A percentile compares a stretch with the other conserved stretches of the same genome.
These are phyloP conservation scores for Asterophora parasitica DNA, from an alignment of 768 basidiomycete species.

Conservation along the genomic window DNA sequence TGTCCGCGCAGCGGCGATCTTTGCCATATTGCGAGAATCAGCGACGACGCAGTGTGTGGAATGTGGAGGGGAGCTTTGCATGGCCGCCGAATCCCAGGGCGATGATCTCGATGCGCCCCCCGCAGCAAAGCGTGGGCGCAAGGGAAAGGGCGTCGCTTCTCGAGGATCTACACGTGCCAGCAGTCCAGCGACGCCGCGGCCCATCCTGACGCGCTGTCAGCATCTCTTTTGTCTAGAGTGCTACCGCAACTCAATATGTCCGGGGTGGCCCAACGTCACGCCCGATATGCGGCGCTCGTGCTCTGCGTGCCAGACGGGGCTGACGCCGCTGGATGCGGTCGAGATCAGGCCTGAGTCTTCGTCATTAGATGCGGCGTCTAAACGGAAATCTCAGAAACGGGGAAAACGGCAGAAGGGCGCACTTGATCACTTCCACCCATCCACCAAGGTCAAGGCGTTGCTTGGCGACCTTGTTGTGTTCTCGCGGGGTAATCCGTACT, in stretches of 20 bases:
- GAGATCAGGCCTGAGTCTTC: slow-evolving; percentile 67
- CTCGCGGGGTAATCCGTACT: slow-evolving; percentile 82
- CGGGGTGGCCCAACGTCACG: slow-evolving; percentile 73
- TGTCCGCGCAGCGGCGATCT: slow-evolving; percentile 73
- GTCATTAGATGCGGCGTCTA: slow-evolving; percentile 33
- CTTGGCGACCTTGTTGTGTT: slow-evolving; percentile 75
- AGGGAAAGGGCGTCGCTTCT: slow-evolving; percentile 50
- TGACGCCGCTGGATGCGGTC: slow-evolving; percentile 71
- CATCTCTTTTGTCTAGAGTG: slow-evolving; percentile 89
- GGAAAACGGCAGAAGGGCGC: slow-evolving; percentile 62
- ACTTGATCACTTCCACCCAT: slow-evolving; percentile 61
- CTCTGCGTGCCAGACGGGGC: slow-evolving; percentile 68
- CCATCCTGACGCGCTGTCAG: slow-evolving; percentile 86
- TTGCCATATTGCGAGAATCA: slow-evolving; percentile 80
- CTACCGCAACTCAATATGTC: slow-evolving; percentile 74
- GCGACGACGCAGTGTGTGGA: slow-evolving; percentile 87
- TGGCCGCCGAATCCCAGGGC: slow-evolving; percentile 42
- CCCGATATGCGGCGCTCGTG: slow-evolving; percentile 60
- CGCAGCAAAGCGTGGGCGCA: slow-evolving; percentile 42
- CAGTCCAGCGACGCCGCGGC: slow-evolving; percentile 60
- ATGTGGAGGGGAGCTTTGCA: slow-evolving; percentile 74
- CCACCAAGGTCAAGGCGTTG: slow-evolving; percentile 86
- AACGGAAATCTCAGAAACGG: slow-evolving; percentile 61
- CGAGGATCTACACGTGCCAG: slow-evolving; percentile 70
- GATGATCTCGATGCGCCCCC: slow-evolving; percentile 50